phyloP scores from a whole-genome alignment of 345 rosid genomes.

The Citropsis articulata region DNA sequence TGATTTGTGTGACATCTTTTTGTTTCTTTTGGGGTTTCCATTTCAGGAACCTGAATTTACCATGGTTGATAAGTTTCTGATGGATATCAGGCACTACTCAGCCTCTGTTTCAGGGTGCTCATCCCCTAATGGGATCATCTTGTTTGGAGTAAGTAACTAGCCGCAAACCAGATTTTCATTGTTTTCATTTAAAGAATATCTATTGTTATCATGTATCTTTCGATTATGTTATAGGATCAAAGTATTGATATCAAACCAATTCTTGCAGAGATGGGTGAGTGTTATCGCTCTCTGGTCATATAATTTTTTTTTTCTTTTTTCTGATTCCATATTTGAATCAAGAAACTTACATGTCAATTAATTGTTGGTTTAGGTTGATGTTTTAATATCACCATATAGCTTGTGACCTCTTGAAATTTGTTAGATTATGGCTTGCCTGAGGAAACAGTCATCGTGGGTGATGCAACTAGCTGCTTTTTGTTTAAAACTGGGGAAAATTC shows the following conservation, averaged over 20 bases:
- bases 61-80: slow-evolving; percentile 31
- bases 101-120: slow-evolving; percentile 22
- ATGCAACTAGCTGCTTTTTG: slow-evolving; percentile 31
- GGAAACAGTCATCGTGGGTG: slow-evolving; percentile 45
- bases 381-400: not conserved
- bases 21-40: not conserved
- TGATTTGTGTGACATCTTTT: not conserved
- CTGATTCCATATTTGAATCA: no score
- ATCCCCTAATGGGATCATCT: slow-evolving; percentile 35
- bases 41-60: slow-evolving; percentile 17
- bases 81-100: slow-evolving; percentile 26
- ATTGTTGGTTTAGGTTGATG: not conserved
- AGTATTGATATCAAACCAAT: slow-evolving; percentile 24
- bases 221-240: slow-evolving; percentile 28
- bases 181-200: not conserved
- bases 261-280: slow-evolving; percentile 39
- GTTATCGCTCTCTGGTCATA: not conserved
- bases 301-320: not conserved
- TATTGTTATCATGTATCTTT: slow-evolving; percentile 1
- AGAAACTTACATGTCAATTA: no score
- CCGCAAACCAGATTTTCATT: not conserved
- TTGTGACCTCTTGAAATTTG: not conserved
- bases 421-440: slow-evolving; percentile 33
- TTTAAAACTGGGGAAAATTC: slow-evolving; percentile 15
- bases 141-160: slow-evolving; percentile 40